Evolutionary conservation across 352 stramenopile species (phyloP).

Genomic region (Thalassiosira delicatula): DNA sequence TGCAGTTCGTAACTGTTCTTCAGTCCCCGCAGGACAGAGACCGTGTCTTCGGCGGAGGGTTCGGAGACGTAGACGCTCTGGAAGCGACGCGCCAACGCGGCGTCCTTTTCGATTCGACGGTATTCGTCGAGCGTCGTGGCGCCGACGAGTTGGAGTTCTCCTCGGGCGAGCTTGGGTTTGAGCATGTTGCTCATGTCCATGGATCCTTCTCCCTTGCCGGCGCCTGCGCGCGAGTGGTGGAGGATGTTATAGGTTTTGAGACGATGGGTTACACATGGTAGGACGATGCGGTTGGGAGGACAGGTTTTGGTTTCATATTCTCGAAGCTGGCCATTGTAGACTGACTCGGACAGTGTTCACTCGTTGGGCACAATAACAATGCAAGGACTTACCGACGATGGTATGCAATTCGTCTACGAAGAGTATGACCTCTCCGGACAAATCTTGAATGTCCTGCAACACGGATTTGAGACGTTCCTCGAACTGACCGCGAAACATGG

Average conservation of each 20-base stretch:
- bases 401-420: constrained; percentile 98
- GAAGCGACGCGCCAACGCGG: constrained; percentile 94
- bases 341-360: too few species aligned
- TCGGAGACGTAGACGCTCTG: constrained; percentile 94
- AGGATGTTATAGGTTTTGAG: too few species aligned
- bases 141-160: constrained; percentile 91
- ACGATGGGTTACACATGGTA: too few species aligned
- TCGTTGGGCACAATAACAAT: too few species aligned
- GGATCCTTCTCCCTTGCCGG: constrained; percentile 82
- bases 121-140: constrained; percentile 96
- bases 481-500: constrained; percentile 95
- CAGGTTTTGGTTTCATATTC: too few species aligned
- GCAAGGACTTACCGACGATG: constrained; percentile 88
- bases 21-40: constrained; percentile 93
- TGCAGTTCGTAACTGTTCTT: constrained; percentile 97
- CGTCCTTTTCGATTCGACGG: constrained; percentile 96
- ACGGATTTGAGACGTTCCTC: constrained; percentile 96
- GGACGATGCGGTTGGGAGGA: too few species aligned
- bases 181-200: constrained; percentile 97
- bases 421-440: constrained; percentile 91
- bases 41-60: constrained; percentile 92
- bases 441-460: constrained; percentile 92
- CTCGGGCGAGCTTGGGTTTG: constrained; percentile 91
- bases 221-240: too few species aligned
- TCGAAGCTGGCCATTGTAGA: too few species aligned